Evolutionary conservation across 2,329 filamentous ascomycete genomes (phyloP), one percentile per base, ranked within the genome.

Genomic region (Didymella lethalis): DNA sequence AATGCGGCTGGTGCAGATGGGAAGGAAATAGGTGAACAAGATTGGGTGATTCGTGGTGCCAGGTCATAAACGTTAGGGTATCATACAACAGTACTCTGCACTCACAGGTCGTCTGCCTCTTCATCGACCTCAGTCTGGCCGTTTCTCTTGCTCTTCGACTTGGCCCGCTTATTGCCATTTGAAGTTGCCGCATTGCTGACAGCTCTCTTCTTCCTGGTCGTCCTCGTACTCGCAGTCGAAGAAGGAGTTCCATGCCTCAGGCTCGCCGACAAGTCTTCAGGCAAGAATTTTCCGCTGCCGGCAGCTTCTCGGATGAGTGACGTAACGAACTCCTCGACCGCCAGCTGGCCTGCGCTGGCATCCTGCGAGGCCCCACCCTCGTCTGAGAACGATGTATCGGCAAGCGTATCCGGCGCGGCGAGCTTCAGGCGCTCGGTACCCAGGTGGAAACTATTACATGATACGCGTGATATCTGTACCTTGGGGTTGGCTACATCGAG

Each of bases 391-490:
- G 72, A 72, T 0, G 60, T 63, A 14, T 73, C 70, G 11, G 58
- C 59, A 11, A 67, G 62, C 6, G 65, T 65, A 36, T 73, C 67
- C 7, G 72, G 67, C 47, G 76, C 56, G 63, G 63, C 43, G 61
- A 79, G 55, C 64, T 81, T 82, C 7, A 81, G 63, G 34, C 75
- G 77, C 14, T 80, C 54, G 38, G 67, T 67, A 64, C 75, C 48
- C 7, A 83, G 64, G 18, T 74, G 73, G 65, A 82, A 80, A 36
- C 75, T 75, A 34, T 72, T 74, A 67, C 79, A 81, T 12, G 75
- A 70, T 55, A 82, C 73, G 46, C 75, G 77, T 3, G 76, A 70
- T 51, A 82, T 70, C n/a, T 73, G 74, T 7, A 80, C 75, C 20
- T 70, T 75, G 18, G 75, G 69, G 57, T 81, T 74, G 8, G 65